A percentile compares a stretch with the other conserved stretches of the same genome.
Conservation (phyloP, 257 asterid species). For the Ballota nigra region DNA sequence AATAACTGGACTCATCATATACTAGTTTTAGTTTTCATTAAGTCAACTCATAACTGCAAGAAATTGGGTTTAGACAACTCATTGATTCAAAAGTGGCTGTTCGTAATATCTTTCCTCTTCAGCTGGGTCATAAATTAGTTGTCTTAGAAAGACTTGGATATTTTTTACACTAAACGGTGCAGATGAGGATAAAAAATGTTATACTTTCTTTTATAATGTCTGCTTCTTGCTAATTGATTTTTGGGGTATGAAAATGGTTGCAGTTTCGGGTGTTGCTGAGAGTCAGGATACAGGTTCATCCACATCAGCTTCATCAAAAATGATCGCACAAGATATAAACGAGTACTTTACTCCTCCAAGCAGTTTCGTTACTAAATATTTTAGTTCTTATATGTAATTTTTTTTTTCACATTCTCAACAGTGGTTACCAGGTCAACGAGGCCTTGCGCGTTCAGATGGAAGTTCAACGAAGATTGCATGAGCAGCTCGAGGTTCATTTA, state of each 20-base stretch:
- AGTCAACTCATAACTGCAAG: background rate
- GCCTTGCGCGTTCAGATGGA: constrained; percentile 97
- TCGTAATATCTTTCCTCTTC: too few species aligned
- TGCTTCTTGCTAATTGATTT: background rate
- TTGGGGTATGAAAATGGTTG: constrained; percentile 22
- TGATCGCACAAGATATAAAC: constrained; percentile 59
- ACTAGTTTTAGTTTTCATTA: background rate
- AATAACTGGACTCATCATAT: background rate
- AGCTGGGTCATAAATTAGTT: background rate
- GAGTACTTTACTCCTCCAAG: constrained; percentile 48
- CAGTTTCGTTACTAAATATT: background rate
- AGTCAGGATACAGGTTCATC: constrained; percentile 87
- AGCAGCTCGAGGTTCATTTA: constrained; percentile 76
- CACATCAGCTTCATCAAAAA: constrained; percentile 63
- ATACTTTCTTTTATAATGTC: background rate
- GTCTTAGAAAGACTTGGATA: background rate
- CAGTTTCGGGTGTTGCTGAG: constrained; percentile 79
- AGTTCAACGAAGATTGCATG: constrained; percentile 79
- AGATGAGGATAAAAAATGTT: background rate
- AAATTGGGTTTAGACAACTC: background rate
- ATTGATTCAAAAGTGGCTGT: background rate
- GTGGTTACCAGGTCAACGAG: constrained; percentile 87
- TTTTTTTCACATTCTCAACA: constrained; percentile 32
- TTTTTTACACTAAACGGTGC: background rate
- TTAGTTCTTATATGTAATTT: background rate